Evolutionary conservation across 2,329 filamentous ascomycete species (phyloP).

Genomic region (Mycocentrospora acerina): DNA sequence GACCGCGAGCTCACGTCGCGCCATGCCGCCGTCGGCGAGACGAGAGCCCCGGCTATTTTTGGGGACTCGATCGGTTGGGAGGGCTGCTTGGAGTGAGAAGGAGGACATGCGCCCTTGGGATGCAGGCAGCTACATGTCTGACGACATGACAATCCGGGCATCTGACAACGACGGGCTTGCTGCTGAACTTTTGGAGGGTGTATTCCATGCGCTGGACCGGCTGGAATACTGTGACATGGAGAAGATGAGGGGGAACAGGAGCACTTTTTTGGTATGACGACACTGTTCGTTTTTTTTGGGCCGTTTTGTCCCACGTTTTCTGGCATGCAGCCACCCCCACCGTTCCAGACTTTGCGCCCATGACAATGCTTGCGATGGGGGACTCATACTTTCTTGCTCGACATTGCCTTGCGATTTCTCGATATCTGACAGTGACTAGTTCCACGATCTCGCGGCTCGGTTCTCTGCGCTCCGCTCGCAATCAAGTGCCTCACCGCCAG

Average conservation of each 20-base stretch:
- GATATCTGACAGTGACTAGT: slow-evolving; percentile 29
- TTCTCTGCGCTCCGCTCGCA: slow-evolving; percentile 17
- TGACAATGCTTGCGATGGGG: slow-evolving; percentile 3
- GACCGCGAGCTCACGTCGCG: slow-evolving; percentile 36
- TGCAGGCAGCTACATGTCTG: slow-evolving; percentile 13
- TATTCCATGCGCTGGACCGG: slow-evolving; percentile 30
- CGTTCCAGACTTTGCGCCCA: slow-evolving; percentile 6
- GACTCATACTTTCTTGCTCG: slow-evolving; percentile 5
- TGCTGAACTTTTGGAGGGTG: slow-evolving; percentile 25
- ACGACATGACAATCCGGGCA: slow-evolving; percentile 20
- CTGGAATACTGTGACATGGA: slow-evolving; percentile 29
- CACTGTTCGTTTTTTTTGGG: slow-evolving; percentile 22
- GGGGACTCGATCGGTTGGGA: slow-evolving; percentile 39
- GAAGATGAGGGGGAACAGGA: slow-evolving; percentile 16
- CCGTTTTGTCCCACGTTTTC: slow-evolving; percentile 16
- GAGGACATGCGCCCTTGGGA: slow-evolving; percentile 13
- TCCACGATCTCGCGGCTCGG: slow-evolving; percentile 23
- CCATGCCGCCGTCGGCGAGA: slow-evolving; percentile 35
- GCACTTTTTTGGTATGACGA: slow-evolving; percentile 38
- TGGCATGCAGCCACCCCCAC: slow-evolving; percentile 16
- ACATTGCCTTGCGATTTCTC: background rate
- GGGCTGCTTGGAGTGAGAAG: slow-evolving; percentile 16
- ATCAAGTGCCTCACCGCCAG: slow-evolving; percentile 19
- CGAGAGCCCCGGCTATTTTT: slow-evolving; percentile 36
- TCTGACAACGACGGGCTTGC: slow-evolving; percentile 27